Percentiles rank a stretch among this genome's conserved stretches.
These are phyloP conservation scores for Suhomyces yuchorum DNA, from an alignment of 1,139 yeast genomes.

Conservation along the genomic window DNA sequence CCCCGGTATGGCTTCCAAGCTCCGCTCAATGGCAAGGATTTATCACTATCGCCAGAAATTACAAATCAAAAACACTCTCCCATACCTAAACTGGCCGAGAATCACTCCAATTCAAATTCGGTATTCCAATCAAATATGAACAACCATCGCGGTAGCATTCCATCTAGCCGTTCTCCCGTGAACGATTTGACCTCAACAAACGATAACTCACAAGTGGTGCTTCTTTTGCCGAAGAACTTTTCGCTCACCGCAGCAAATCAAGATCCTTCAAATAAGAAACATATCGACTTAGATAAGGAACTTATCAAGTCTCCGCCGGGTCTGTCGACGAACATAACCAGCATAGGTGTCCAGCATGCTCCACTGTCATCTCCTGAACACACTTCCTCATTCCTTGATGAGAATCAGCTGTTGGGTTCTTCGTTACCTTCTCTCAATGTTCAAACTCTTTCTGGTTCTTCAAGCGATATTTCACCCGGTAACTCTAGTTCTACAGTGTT, in stretches of 20 bases:
- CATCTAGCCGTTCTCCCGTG: neutral
- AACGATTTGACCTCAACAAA: conserved; percentile 2
- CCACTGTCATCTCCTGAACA: conserved; percentile 8
- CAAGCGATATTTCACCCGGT: neutral
- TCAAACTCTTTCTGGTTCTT: neutral
- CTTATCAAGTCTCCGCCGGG: conserved; percentile 13
- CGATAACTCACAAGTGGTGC: conserved; percentile 38
- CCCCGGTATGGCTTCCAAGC: conserved; percentile 19
- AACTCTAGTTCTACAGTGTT: neutral
- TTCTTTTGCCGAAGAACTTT: conserved; percentile 49
- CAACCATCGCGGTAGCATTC: neutral
- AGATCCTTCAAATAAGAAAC: conserved; percentile 20
- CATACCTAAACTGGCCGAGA: conserved; percentile 2
- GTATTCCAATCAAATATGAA: neutral
- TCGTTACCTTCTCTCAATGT: neutral
- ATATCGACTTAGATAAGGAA: conserved; percentile 35
- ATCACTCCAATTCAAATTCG: neutral
- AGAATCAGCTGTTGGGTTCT: conserved; percentile 1
- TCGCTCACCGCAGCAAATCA: conserved; percentile 30
- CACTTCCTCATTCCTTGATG: neutral
- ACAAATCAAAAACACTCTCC: conserved; percentile 14
- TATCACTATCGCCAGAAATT: conserved; percentile 31
- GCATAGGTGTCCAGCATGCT: conserved; percentile 21
- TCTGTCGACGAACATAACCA: conserved; percentile 23
- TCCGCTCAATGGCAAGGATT: conserved; percentile 28